A percentile compares a stretch with the other conserved stretches of the same genome.
These are phyloP conservation scores for Thraustochytrium striatum DNA, from an alignment of 352 stramenopile genomes.

Conservation along the genomic window DNA sequence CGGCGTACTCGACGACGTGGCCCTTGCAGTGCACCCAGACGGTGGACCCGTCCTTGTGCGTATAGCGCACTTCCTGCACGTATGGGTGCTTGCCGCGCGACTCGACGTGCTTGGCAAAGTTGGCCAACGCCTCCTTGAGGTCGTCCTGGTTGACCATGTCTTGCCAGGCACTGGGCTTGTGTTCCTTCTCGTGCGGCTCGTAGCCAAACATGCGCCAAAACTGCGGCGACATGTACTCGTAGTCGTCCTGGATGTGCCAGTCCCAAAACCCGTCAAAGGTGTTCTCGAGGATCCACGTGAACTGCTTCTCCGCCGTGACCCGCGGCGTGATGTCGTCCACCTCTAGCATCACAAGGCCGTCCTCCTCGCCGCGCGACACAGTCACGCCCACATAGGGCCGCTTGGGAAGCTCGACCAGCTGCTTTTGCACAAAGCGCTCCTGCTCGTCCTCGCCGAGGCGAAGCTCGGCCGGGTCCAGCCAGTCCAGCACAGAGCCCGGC, in stretches of 20 bases:
- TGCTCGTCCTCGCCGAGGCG: too few relatives aligned
- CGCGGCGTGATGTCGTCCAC: too few relatives aligned
- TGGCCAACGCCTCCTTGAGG: not conserved
- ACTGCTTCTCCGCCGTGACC: too few relatives aligned
- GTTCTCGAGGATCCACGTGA: conserved; percentile 28
- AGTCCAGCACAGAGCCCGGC: too few relatives aligned
- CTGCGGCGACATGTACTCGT: conserved; percentile 37
- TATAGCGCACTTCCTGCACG: conserved; percentile 31
- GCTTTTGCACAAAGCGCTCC: too few relatives aligned
- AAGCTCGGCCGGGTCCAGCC: too few relatives aligned
- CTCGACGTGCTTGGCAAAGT: conserved; percentile 16
- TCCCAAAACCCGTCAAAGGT: conserved; percentile 45
- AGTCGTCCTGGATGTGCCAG: conserved; percentile 40
- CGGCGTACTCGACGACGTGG: conserved; percentile 8
- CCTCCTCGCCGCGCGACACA: too few relatives aligned
- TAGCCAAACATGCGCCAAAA: conserved; percentile 37
- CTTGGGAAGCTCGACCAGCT: too few relatives aligned
- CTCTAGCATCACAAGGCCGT: too few relatives aligned
- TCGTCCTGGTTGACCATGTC: conserved; percentile 42
- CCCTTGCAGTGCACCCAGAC: conserved; percentile 38
- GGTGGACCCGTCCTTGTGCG: conserved; percentile 29
- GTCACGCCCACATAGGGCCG: too few relatives aligned
- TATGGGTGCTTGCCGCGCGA: conserved; percentile 15
- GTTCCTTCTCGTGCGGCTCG: conserved; percentile 35
- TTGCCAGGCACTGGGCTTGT: conserved; percentile 28